Conservation (phyloP, 768 basidiomycete species). For the Xerocomellus intermedius region DNA sequence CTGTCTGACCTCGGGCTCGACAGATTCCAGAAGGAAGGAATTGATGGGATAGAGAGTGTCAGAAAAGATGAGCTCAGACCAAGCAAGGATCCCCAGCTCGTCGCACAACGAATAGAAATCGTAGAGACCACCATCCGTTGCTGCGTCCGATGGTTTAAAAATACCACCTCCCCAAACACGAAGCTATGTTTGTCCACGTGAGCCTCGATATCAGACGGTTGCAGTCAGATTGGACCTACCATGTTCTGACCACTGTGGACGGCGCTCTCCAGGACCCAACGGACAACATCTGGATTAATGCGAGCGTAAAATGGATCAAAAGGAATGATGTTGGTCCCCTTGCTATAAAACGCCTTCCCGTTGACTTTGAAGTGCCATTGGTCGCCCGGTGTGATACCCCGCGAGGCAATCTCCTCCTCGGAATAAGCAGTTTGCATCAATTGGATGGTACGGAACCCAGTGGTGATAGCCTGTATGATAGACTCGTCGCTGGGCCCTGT, state of each 20-base stretch:
- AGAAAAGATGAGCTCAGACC: conserved; percentile 50
- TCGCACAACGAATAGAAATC: conserved; percentile 59
- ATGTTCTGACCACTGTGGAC: conserved; percentile 57
- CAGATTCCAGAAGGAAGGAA: conserved; percentile 47
- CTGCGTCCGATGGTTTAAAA: conserved; percentile 45
- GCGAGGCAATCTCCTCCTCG: conserved; percentile 40
- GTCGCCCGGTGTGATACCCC: conserved; percentile 58
- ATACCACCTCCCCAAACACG: conserved; percentile 61
- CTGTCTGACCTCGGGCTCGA: conserved; percentile 56
- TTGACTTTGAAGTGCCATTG: conserved; percentile 63
- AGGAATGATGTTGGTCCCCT: conserved; percentile 59
- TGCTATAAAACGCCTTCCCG: conserved; percentile 52
- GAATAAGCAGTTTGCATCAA: conserved; percentile 50
- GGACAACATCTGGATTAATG: conserved; percentile 46
- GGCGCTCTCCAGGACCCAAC: conserved; percentile 57
- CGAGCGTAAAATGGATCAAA: conserved; percentile 61
- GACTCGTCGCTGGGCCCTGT: conserved; percentile 10
- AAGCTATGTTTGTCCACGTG: conserved; percentile 33
- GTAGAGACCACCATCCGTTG: conserved; percentile 45
- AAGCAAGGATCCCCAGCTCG: conserved; percentile 57
- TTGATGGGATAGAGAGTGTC: conserved; percentile 57
- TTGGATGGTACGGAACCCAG: conserved; percentile 59
- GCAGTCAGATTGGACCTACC: conserved; percentile 35
- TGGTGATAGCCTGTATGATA: conserved; percentile 43
- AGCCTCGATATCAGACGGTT: neutral